Base-by-base conservation (phyloP, 352 stramenopile genomes). In the Phytopythium chamaehyphon region DNA sequence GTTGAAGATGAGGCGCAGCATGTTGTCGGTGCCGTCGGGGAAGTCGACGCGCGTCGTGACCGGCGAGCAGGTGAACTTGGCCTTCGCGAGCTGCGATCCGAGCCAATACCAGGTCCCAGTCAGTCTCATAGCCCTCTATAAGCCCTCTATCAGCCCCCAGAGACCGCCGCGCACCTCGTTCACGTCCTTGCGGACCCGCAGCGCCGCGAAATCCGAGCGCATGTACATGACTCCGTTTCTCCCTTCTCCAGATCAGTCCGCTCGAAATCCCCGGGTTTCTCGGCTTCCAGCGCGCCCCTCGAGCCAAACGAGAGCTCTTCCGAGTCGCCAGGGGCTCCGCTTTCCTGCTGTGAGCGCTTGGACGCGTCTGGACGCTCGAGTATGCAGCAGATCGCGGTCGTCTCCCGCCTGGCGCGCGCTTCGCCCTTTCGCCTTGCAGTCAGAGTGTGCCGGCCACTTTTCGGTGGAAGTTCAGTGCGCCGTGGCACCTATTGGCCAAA, bases 121-220 rank as follows among this genome's bases (percentile, higher is more conserved):
- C 15, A 51, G 1, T 16, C 28, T 15, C 26, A 2, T 6, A 51
- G 31, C 38, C 22, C 15, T 0, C 22, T 16, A 33, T 21, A 3
- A 12, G 40, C 28, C 28, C n/a, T n/a, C n/a, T n/a, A n/a, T n/a
- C n/a, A n/a, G n/a, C n/a, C 9, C 28, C 28, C 5, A 33, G 28
- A 10, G 3, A 33, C 40, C 24, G 9, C 3, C 24, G 56, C 59
- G 18, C 43, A 92, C 83, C 69, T 94, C 83, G 47, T 92, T 94
- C 16, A 94, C 75, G 48, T 94, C 83, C 61, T 94, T 94, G 26
- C 82, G 77, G 42, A 94, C 81, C 23, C 83, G 83, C 26, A 94
- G 60, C 18, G 77, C 76, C 19, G 80, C 81, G 35, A 92, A 74
- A 51, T 94, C 83, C 31, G 81, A 89, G 38, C 75, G 79, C 73